Evolutionary conservation across 805 yeast genomes (phyloP), one percentile per base, ranked within the genome.

Genomic region (Brettanomyces custersianus): DNA sequence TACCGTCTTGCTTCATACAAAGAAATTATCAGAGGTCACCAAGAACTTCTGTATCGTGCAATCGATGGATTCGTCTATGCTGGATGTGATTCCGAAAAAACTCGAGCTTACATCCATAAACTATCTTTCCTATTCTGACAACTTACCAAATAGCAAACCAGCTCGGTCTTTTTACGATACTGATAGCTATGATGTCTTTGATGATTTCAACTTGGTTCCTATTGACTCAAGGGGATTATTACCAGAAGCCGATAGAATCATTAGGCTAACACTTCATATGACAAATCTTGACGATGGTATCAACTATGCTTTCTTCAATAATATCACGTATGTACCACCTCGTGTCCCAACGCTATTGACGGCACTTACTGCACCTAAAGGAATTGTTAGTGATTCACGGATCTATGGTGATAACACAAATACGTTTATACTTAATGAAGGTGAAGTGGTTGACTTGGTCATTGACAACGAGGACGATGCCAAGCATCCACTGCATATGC

Each of bases 401-500:
- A 76, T 88, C 35, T 90, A 82, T 51, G 90, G 94, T 33, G 66
- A 80, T 15, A 78, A 77, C 49, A 76, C 80, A 37, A 78, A 78
- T 51, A 61, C 82, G 0, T 70, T 68, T 47, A 67, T 85, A 2
- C 59, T 86, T 17, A 71, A 73, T 38, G 52, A 65, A 4, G 73
- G 72, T 34, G 84, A 80, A 34, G 70, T 78, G 27, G 67, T 88
- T 32, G 95, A 87, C 47, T 59, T 87, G 31, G 81, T 85, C 1
- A 54, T 87, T 31, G 81, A 85, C 53, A 88, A 87, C 52, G 68
- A 66, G 49, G 96, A 87, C 55, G 77, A 90, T 8, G 95, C 95
- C 50, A 80, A 72, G 48, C 97, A 90, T 64, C 96, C 97, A 12
- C 87, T 88, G 88, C 97, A 88, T 64, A 63, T 88, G 54, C 97